Evolutionary conservation across 106 monocot genomes (phyloP).

Genomic region (Vanilla planifolia): DNA sequence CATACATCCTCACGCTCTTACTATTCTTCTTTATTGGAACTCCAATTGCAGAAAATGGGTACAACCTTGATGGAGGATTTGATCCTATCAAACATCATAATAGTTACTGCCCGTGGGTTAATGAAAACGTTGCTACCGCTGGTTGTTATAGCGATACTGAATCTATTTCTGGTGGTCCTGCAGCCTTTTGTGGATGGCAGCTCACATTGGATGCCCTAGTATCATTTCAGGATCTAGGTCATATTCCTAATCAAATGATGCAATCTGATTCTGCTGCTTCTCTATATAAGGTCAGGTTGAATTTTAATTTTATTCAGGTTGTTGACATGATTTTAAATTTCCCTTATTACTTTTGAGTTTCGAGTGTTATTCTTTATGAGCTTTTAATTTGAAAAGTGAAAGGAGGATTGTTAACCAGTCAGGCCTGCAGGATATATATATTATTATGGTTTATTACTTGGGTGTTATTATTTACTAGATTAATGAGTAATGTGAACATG

Average conservation of each 20-base stretch:
- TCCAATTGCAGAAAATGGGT: conserved; percentile 72
- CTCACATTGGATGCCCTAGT: conserved; percentile 84
- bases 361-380: too few species aligned
- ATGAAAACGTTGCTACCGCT: conserved; percentile 80
- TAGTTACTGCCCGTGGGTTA: conserved; percentile 80
- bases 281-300: conserved; percentile 73
- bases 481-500: too few species aligned
- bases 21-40: conserved; percentile 14
- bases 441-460: too few species aligned
- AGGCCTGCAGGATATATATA: too few species aligned
- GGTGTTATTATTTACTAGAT: too few species aligned
- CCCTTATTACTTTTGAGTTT: too few species aligned
- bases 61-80: conserved; percentile 52
- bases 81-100: conserved; percentile 81
- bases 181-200: conserved; percentile 72
- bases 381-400: too few species aligned
- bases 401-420: too few species aligned
- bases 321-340: too few species aligned
- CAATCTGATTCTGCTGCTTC: conserved; percentile 95
- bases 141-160: conserved; percentile 35
- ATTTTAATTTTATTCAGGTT: too few species aligned
- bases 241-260: conserved; percentile 60
- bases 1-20: too few species aligned
- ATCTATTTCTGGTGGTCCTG: conserved; percentile 38
- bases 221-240: conserved; percentile 48